phyloP scores from a whole-genome alignment of 352 stramenopile genomes.

The Elongisporangium anandrum region DNA sequence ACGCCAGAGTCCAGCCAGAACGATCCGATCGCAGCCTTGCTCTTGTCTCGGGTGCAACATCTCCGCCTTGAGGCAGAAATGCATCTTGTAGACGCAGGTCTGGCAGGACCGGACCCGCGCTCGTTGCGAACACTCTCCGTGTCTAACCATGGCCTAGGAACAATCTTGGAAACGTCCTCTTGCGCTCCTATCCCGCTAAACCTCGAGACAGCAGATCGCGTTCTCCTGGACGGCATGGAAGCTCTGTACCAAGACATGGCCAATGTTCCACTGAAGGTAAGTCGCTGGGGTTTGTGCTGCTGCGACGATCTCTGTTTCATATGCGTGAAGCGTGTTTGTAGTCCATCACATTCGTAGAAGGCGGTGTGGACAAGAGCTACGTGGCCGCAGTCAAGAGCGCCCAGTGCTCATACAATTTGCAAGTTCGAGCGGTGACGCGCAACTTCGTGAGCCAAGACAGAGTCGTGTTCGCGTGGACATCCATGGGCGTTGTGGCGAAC shows the following conservation, averaged over 20 bases:
- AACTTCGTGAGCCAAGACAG: not conserved
- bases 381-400: not conserved
- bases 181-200: not conserved
- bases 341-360: not conserved
- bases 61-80: not conserved
- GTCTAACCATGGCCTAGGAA: not conserved
- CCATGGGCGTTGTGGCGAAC: not conserved
- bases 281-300: too few relatives aligned
- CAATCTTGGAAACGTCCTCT: not conserved
- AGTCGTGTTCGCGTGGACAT: not conserved
- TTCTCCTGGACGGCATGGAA: not conserved
- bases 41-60: not conserved
- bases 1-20: not conserved
- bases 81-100: not conserved
- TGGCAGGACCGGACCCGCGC: not conserved
- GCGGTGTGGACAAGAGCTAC: not conserved
- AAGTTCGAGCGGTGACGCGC: not conserved
- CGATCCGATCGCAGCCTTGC: not conserved
- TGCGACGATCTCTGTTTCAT: not conserved
- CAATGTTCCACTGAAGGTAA: not conserved
- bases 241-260: not conserved
- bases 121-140: not conserved
- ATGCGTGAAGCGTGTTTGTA: not conserved
- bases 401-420: not conserved
- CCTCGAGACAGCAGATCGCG: not conserved